These are phyloP conservation scores for Leishmania aethiopica DNA, from an alignment of 208 protist species.

Conservation along the genomic window DNA sequence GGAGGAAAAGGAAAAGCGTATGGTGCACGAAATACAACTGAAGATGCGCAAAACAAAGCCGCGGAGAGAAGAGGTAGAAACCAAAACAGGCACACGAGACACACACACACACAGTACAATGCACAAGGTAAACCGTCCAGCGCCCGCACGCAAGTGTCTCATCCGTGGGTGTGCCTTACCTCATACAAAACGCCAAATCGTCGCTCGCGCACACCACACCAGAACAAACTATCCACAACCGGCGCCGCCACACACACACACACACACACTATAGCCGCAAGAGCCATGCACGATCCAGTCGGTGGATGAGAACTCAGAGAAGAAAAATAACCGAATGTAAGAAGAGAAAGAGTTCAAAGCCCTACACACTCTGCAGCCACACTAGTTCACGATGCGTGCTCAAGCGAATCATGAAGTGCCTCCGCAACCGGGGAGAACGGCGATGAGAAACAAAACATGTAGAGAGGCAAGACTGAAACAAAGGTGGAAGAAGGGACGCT, in stretches of 20 bases:
- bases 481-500: background rate
- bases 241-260: background rate
- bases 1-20: background rate
- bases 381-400: background rate
- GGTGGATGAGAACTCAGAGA: background rate
- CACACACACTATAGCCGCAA: background rate
- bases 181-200: background rate
- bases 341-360: background rate
- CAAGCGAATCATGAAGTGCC: background rate
- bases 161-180: background rate
- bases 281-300: background rate
- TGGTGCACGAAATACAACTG: background rate
- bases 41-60: background rate
- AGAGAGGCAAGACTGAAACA: background rate
- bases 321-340: background rate
- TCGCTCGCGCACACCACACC: background rate
- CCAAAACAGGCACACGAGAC: background rate
- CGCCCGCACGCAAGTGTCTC: background rate
- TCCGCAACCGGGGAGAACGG: background rate
- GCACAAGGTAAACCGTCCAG: background rate
- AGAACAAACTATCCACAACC: background rate
- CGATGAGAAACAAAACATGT: background rate
- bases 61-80: background rate
- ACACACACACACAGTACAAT: background rate
- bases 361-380: background rate